Base-by-base conservation (phyloP, 805 yeast species). In the Priceomyces medius region DNA sequence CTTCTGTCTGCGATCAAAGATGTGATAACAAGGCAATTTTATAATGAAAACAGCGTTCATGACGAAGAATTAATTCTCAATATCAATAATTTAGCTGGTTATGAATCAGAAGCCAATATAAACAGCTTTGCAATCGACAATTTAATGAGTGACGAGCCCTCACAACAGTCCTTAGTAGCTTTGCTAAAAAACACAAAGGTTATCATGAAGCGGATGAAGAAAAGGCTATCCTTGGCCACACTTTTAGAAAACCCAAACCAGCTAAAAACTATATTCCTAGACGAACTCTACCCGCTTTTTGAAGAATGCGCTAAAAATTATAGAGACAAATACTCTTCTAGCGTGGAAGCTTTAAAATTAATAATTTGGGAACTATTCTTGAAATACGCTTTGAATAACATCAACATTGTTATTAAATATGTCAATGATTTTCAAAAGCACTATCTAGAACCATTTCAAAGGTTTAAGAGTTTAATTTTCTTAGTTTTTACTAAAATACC, bases 401-500 rank as follows among this genome's bases (percentile, higher is more conserved):
- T 45, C 9, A 27, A 36, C 17, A 41, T 37, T 7, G 19, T 43
- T 9, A 31, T 18, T 3, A 20, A 17, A 5, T 39, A 43, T 34
- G 12, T 41, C 7, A 31, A 23, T 17, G 35, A 33, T n/a, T 16
- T 32, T 10, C 20, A 40, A 12, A 27, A 34, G 27, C n/a, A 29
- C 12, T 44, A 39, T 33, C n/a, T 41, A 16, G 34, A 35, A 19
- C 54, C 56, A 10, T 14, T 51, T 10, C 35, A 34, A 23, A 40
- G 38, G 17, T n/a, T 42, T 6, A 37, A 32, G 16, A 33, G 29
- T 13, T 36, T 46, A 18, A n/a, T 38, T 5, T 10, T 50, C 20
- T 26, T 50, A 19, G 29, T 45, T 7, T 31, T 36, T 7, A 16
- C 50, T 3, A 40, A 46, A 26, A 31, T 60, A 2, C 66, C 63